Evolutionary conservation across 2,329 filamentous ascomycete genomes (phyloP), one percentile per base, ranked within the genome.

Genomic region (Lachnellula subtilissima): DNA sequence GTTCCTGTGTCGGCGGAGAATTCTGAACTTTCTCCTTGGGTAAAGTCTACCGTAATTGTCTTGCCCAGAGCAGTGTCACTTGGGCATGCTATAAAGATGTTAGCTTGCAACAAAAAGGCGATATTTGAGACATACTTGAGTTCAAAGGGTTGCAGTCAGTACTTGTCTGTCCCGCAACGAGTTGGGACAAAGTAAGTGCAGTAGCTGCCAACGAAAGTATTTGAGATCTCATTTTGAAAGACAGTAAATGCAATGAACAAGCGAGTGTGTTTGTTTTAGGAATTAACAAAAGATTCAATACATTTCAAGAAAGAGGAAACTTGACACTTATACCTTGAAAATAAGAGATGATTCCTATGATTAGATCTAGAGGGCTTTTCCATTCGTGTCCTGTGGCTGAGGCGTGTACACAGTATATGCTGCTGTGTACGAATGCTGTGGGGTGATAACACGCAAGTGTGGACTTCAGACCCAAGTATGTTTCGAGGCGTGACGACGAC

Each of bases 121-220:
- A 5, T 25, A 17, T 25, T 5, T 37, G 11, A 23, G n/a, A 62
- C 60, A 47, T 60, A 67, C 65, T 82, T 59, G 75, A 74, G 61
- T 90, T 78, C 19, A 53, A 48, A 9, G 91, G 91, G 67, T 94
- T 85, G 76, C 91, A 97, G 50, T 79, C 72, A 14, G 88, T 90
- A 50, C 73, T 83, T 32, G 91, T 91, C 72, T 97, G 92, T 48
- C 87, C 91, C 37, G 77, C 64, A 50, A 76, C 76, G 45, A 80
- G 70, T 52, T 79, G 68, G 9, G 61, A 54, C n/a, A 61, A 50
- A 19, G 56, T 37, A 22, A 59, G 35, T 19, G 50, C 51, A 32
- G 50, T 54, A 37, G 52, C 55, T 36, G 56, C 53, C 19, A 56
- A 43, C 12, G 57, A 56, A 36, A 53, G 28, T 17, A 53, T 39